phyloP scores from a whole-genome alignment of 164 flowering plant species.

The Stephania japonica region DNA sequence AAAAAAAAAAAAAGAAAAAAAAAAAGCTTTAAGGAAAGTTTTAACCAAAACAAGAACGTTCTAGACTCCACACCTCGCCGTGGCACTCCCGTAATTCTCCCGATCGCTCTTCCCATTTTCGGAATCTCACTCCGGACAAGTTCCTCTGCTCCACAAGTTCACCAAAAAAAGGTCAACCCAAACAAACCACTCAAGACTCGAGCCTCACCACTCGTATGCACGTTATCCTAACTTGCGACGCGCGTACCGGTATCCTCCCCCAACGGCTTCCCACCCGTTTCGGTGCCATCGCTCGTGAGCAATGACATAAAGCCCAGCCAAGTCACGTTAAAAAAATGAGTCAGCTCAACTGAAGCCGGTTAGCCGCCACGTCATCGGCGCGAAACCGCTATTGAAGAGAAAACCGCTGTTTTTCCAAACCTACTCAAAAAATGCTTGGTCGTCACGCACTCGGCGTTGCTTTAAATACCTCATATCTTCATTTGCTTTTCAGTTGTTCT shows the following conservation, averaged over 20 bases:
- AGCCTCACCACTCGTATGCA: background rate
- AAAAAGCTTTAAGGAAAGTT: background rate
- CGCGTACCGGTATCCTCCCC: background rate
- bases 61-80: background rate
- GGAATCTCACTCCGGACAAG: background rate
- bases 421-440: background rate
- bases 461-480: background rate
- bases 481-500: background rate
- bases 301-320: background rate
- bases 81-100: background rate
- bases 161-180: too few species aligned
- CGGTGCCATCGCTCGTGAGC: constrained; percentile 1
- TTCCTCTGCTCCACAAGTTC: background rate
- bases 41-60: background rate
- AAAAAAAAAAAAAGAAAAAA: background rate
- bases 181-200: too few species aligned
- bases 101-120: background rate
- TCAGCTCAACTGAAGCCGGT: constrained; percentile 1
- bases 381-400: background rate
- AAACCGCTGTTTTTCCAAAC: constrained; percentile 1
- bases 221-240: background rate
- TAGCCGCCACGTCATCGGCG: background rate
- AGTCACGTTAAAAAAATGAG: background rate
- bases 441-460: background rate
- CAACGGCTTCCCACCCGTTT: background rate